Conservation (phyloP, 106 monocot species). For the Acorus calamus region DNA sequence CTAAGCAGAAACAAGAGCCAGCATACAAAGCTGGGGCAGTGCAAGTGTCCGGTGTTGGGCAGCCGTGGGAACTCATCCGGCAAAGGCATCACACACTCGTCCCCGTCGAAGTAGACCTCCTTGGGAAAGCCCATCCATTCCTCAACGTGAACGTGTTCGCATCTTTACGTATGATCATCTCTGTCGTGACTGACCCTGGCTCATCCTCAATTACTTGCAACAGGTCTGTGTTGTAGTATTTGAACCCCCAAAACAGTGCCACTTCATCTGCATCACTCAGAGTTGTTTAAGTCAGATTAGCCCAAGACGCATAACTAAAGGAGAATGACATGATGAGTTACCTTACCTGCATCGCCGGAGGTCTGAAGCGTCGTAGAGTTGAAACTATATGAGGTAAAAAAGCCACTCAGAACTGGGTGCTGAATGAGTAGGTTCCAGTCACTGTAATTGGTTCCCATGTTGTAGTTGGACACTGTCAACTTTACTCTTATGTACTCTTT, state of each 20-base stretch:
- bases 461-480: conserved; percentile 18
- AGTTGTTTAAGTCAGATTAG: neutral
- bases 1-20: neutral
- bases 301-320: neutral
- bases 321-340: neutral
- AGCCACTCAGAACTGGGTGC: conserved; percentile 5
- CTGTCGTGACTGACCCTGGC: conserved; percentile 10
- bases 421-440: conserved; percentile 15
- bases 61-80: conserved; percentile 17
- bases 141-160: conserved; percentile 9
- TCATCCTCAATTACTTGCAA: conserved; percentile 2
- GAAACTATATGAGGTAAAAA: conserved; percentile 5
- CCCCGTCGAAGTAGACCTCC: conserved; percentile 17
- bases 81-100: conserved; percentile 19
- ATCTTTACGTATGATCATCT: conserved; percentile 13
- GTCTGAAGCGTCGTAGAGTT: conserved; percentile 7
- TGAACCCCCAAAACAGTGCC: conserved; percentile 19
- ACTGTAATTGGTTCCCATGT: neutral
- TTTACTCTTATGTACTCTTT: conserved; percentile 15
- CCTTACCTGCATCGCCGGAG: neutral
- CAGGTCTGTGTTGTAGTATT: conserved; percentile 16
- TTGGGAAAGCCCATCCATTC: conserved; percentile 16
- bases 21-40: neutral
- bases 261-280: conserved; percentile 14
- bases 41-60: conserved; percentile 1